Conservation (phyloP, 1,284 basidiomycete genomes). For the Rhodotorula sp. region DNA sequence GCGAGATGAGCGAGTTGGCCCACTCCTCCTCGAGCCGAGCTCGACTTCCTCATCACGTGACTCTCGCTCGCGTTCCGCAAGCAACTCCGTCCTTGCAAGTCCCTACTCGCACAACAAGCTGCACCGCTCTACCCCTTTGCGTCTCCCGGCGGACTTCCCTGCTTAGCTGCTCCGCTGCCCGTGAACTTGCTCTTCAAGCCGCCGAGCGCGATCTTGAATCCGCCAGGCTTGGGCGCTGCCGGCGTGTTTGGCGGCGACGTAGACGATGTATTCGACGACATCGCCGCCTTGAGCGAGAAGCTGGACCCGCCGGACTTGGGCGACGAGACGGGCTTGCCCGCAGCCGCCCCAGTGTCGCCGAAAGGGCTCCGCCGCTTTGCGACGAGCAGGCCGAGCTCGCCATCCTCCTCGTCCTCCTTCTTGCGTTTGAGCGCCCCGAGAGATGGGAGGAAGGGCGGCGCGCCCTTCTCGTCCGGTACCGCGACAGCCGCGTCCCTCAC, state of each 20-base stretch:
- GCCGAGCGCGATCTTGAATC: conserved; percentile 31
- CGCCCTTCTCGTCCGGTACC: conserved; percentile 47
- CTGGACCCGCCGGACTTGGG: background rate
- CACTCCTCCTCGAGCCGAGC: background rate
- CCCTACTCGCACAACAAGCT: background rate
- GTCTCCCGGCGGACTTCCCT: background rate
- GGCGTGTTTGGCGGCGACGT: background rate
- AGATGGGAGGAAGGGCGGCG: conserved; percentile 55
- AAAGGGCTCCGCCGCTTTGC: conserved; percentile 56
- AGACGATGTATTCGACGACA: background rate
- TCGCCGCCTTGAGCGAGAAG: background rate
- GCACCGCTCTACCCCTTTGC: background rate
- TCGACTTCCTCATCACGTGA: background rate
- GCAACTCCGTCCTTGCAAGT: background rate
- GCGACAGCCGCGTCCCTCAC: conserved; percentile 52
- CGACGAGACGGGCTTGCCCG: background rate
- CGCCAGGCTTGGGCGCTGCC: background rate
- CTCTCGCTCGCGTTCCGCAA: background rate
- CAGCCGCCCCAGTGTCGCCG: background rate
- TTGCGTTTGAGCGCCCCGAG: conserved; percentile 68
- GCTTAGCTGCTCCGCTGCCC: background rate
- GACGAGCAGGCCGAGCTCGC: conserved; percentile 60
- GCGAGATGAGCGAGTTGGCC: background rate
- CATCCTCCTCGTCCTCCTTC: conserved; percentile 66
- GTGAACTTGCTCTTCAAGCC: conserved; percentile 24